Evolutionary conservation across 352 stramenopile species (phyloP), one percentile per base, ranked within the genome.

Genomic region (Pythium aphanidermatum): DNA sequence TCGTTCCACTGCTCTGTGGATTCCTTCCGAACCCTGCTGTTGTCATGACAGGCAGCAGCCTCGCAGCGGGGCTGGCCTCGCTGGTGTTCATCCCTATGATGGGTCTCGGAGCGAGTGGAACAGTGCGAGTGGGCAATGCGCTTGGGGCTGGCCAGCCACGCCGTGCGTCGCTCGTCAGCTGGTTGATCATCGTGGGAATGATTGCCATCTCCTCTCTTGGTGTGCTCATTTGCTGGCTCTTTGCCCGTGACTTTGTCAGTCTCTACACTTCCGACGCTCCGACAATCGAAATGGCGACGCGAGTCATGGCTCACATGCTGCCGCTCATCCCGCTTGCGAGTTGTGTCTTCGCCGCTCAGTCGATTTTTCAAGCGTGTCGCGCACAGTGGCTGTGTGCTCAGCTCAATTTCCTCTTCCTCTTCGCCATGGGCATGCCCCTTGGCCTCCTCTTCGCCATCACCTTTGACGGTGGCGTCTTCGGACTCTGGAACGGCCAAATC

Each of bases 401-500:
- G 27, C 55, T 83, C 39, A 83, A 70, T 34, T 76, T 81, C 46
- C 33, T 70, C 26, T 76, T 61, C 35, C 46, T 81, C n/a, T 67
- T 83, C 27, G 52, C 69, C 12, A 16, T 86, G 5, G 70, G 67
- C 11, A 51, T 77, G 21, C 71, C 71, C 8, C 47, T 83, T 12
- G 70, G 67, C 0, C 31, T 75, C 29, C 17, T 63, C 25, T 62
- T 84, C 25, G 74, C 64, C 0, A 57, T 82, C 43, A 28, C 61
- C 28, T 70, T 68, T 9, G 45, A 70, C 8, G 31, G 51, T 4
- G 71, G 74, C 3, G 65, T 77, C 47, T 35, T 63, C 1, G 77
- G 77, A 0, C 46, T 89, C 7, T 86, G 74, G 74, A 48, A 60
- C 26, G 77, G 77, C 0, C 63, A 84, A 20, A 67, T 82, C 46